Base-by-base conservation (phyloP, 1,284 basidiomycete genomes). In the Cryptococcus hybrid region DNA sequence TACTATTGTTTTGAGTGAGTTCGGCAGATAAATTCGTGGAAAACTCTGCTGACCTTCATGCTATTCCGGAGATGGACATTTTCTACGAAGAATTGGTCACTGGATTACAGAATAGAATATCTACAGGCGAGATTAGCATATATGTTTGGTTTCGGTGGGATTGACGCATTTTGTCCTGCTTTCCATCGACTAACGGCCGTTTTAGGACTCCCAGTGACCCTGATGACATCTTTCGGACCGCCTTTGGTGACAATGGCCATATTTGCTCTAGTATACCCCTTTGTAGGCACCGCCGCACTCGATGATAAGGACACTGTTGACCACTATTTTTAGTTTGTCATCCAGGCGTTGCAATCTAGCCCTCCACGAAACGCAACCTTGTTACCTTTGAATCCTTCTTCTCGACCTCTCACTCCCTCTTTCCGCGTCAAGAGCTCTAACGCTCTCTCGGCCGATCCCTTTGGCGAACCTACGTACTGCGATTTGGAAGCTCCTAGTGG, bases 1-100 rank as follows among this genome's bases (percentile, higher is more conserved):
- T 79, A 73, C 62, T 79, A 78, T 56, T 74, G 66, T 52, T 80
- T 77, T 57, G 77, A 78, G 74, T 77, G 60, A 62, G 76, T 71
- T 5, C 45, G 8, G 7, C n/a, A n/a, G 15, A 36, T 50, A 44
- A 30, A 48, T 34, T 40, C 49, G n/a, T 34, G 8, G 12, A 11
- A 37, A 36, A 8, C 30, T 15, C 18, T 8, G 9, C 18, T 47
- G 3, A 47, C 35, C 5, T 43, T 36, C 9, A n/a, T 42, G 3
- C 30, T 4, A 30, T 30, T 30, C 30, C 30, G 4, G 4, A 78
- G 76, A 47, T 76, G 67, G 61, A 73, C 66, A 35, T 76, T 76
- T 52, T 58, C 65, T 0, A 60, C 67, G 11, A 70, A 70, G 18
- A 66, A 69, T 3, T 78, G 73, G 74, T 59, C 67, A 3, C 55